Percentiles rank a stretch among this genome's conserved stretches.
Evolutionary conservation across 768 basidiomycete species (phyloP).

Genomic region (Tulasnella sp.): DNA sequence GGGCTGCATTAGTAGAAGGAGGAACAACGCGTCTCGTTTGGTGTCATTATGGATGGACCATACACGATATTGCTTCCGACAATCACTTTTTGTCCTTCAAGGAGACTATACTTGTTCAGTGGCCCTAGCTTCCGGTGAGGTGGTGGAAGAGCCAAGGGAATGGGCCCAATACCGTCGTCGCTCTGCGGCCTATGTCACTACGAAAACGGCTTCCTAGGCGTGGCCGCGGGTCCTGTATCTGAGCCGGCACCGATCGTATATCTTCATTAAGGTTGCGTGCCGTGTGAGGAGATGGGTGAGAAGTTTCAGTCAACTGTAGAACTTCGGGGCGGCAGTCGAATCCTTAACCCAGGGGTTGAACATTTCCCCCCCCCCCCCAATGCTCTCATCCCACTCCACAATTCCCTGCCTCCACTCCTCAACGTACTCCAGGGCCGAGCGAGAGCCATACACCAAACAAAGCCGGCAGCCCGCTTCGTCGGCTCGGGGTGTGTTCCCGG

Average conservation of each 20-base stretch:
- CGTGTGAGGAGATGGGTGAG: neutral
- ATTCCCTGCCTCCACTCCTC: neutral
- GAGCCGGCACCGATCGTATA: too few species aligned
- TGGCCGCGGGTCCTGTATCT: too few species aligned
- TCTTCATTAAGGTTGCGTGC: too few species aligned
- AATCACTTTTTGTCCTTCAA: too few species aligned
- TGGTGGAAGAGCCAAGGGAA: too few species aligned
- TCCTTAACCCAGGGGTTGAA: neutral
- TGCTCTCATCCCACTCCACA: neutral
- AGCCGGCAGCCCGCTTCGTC: neutral
- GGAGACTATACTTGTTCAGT: too few species aligned
- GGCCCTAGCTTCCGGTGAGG: too few species aligned
- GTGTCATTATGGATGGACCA: neutral
- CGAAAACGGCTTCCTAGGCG: too few species aligned
- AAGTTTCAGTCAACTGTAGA: neutral
- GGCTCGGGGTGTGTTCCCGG: neutral
- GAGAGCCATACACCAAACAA: neutral
- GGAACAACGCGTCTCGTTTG: neutral
- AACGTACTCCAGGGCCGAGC: neutral
- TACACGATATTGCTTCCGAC: neutral
- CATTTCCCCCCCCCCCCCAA: too few species aligned
- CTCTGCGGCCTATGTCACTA: too few species aligned
- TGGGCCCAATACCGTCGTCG: too few species aligned
- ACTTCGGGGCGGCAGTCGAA: slow-evolving; percentile 1
- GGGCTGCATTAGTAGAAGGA: neutral